Percentiles rank a stretch among this genome's conserved stretches.
Conservation (phyloP, 2,329 filamentous ascomycete genomes). For the Reticulascus tulasneorum region DNA sequence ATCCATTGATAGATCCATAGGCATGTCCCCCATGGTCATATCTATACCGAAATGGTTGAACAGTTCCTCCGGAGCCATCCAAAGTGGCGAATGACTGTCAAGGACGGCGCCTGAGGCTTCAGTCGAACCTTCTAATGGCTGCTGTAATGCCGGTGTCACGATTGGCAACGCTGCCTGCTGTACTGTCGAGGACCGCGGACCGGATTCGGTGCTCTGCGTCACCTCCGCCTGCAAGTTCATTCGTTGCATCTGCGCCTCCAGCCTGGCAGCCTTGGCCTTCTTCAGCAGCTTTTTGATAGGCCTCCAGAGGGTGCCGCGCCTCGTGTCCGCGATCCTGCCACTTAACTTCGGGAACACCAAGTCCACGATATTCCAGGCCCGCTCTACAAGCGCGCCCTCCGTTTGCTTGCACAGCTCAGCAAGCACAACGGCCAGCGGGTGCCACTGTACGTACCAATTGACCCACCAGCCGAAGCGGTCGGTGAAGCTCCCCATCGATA, state of each 20-base stretch:
- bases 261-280: constrained; percentile 40
- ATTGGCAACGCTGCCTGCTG: no score
- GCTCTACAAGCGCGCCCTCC: constrained; percentile 38
- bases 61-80: constrained; percentile 21
- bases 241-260: constrained; percentile 23
- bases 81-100: no score
- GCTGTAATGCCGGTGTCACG: no score
- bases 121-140: no score
- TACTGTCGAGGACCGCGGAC: no score
- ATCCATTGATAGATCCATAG: constrained; percentile 27
- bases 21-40: constrained; percentile 10
- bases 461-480: constrained; percentile 44
- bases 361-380: constrained; percentile 48
- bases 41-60: constrained; percentile 15
- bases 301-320: constrained; percentile 47
- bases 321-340: constrained; percentile 43
- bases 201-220: not conserved
- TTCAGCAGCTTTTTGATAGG: constrained; percentile 50
- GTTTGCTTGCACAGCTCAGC: constrained; percentile 48
- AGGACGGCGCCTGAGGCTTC: no score
- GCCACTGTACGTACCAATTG: constrained; percentile 51
- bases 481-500: constrained; percentile 25
- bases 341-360: constrained; percentile 38
- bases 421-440: constrained; percentile 48
- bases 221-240: constrained; percentile 17